Evolutionary conservation across 2,329 filamentous ascomycete species (phyloP).

Genomic region (Blastomyces parvus): DNA sequence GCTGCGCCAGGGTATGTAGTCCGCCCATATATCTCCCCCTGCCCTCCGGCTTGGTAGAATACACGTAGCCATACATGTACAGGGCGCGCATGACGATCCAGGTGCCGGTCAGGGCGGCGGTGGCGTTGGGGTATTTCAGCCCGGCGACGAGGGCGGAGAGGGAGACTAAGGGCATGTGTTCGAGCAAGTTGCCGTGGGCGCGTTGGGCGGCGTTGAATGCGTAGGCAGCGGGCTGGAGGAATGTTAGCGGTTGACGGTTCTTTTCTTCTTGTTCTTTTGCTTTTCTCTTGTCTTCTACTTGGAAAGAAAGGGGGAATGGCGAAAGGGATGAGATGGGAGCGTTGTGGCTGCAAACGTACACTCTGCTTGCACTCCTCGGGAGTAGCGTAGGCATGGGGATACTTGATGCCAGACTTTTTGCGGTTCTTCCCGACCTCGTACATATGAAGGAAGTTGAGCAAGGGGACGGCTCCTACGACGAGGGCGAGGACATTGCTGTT

Average conservation of each 20-base stretch:
- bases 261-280: not conserved
- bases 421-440: constrained; percentile 38
- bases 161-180: constrained; percentile 47
- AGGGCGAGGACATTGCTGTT: constrained; percentile 47
- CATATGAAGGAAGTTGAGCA: constrained; percentile 46
- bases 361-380: constrained; percentile 43
- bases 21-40: constrained; percentile 29
- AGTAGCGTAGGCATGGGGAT: constrained; percentile 52
- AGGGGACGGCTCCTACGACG: constrained; percentile 44
- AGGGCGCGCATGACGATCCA: constrained; percentile 45
- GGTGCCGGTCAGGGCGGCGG: constrained; percentile 37
- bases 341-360: constrained; percentile 20
- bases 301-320: not conserved
- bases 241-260: not conserved
- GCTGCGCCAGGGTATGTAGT: constrained; percentile 34
- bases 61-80: constrained; percentile 42
- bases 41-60: constrained; percentile 31
- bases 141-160: constrained; percentile 46
- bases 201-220: constrained; percentile 47
- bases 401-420: constrained; percentile 44
- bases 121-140: constrained; percentile 43
- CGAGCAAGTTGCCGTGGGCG: constrained; percentile 51
- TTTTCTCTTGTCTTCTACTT: not conserved
- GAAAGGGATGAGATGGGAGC: constrained; percentile 15
- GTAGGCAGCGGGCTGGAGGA: constrained; percentile 33